Evolutionary conservation across 345 rosid species (phyloP).

Genomic region (Raphanus raphanistrum): DNA sequence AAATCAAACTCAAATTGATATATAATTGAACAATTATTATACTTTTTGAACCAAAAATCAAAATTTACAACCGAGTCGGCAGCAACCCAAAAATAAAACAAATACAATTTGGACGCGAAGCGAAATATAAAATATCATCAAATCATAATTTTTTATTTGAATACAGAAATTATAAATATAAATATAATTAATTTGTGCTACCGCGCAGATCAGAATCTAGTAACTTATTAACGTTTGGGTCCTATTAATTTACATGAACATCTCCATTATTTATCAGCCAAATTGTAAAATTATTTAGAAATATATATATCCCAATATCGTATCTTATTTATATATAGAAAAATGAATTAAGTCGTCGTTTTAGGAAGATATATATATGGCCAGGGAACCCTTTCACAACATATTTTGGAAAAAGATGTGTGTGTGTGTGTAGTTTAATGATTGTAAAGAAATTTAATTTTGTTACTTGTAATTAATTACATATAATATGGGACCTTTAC

Average conservation of each 20-base stretch:
- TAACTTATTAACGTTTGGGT: neutral
- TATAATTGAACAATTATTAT: too few species aligned
- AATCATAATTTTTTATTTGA: too few species aligned
- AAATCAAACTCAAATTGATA: too few species aligned
- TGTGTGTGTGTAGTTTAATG: neutral
- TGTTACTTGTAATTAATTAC: constrained; percentile 5
- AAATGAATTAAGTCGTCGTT: neutral
- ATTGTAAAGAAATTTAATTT: neutral
- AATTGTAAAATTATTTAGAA: neutral
- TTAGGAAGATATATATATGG: neutral
- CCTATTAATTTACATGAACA: neutral
- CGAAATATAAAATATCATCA: too few species aligned
- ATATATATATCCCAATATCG: neutral
- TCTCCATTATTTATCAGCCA: neutral
- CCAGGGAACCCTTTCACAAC: neutral
- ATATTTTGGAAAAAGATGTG: neutral
- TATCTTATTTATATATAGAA: neutral
- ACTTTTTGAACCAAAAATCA: too few species aligned
- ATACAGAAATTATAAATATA: too few species aligned
- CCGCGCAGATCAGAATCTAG: too few species aligned
- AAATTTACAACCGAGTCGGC: too few species aligned
- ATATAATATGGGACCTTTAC: constrained; percentile 15
- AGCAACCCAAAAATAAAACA: too few species aligned
- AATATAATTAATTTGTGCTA: too few species aligned
- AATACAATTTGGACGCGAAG: too few species aligned